Evolutionary conservation across 2,329 filamentous ascomycete species (phyloP), one percentile per base, ranked within the genome.

Genomic region (Phialophora chinensis): DNA sequence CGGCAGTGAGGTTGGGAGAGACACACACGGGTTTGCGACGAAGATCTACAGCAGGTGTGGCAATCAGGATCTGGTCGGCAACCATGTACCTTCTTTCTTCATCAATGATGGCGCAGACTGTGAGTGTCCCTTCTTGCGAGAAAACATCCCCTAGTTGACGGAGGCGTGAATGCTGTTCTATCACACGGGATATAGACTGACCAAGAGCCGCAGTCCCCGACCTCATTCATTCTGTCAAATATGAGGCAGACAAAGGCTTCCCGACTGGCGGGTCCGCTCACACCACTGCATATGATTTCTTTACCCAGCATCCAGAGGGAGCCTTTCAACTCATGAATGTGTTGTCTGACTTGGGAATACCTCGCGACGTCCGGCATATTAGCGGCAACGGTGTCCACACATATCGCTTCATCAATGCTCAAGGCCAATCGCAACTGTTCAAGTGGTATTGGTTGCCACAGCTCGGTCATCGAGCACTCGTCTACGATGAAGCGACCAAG

Each of bases 311-410:
- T 72, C 88, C 87, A 31, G 88, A 90, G 76, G 79, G 85, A 8
- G 79, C 86, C 33, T 87, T 90, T 75, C 84, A 87, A 74, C 78
- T 90, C 62, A 88, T 90, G 86, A 80, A 83, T 68, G 81, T 90
- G 29, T 89, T 90, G 77, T 86, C 85, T 50, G 87, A 90, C 75
- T 83, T 87, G 53, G 88, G 88, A 47, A 90, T 87, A 1, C 88
- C 87, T 2, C 87, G 86, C 74, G 87, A 86, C 0, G 88, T 85
- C 76, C 83, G 88, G 50, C 84, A 88, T 75, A 89, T 90, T 84
- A 87, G 90, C 74, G 87, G 85, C 58, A 90, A 89, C 76, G 87
- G 85, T 29, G 87, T 87, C 29, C 87, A 91, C 77, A 87, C 88
- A 0, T 85, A 86, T 78, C 90, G 90, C 74, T 87, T 86, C 78